Evolutionary conservation across 2,329 filamentous ascomycete genomes (phyloP).

Genomic region (Fusarium pseudoanthophilum): DNA sequence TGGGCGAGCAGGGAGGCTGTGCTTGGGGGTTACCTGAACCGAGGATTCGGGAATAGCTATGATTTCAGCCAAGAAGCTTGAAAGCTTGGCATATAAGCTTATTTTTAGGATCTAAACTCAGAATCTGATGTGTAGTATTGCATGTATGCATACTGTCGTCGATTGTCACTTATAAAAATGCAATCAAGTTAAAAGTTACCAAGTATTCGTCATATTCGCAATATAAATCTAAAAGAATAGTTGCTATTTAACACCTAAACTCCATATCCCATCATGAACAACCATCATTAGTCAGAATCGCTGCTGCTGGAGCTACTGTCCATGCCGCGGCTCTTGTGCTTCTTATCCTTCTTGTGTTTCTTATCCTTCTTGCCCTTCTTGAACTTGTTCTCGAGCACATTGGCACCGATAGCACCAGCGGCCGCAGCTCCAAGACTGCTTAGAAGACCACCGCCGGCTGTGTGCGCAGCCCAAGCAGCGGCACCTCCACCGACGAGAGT

Average conservation of each 20-base stretch:
- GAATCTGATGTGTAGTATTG: neutral
- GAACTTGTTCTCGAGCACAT: constrained; percentile 58
- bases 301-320: constrained; percentile 39
- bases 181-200: neutral
- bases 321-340: constrained; percentile 39
- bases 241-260: constrained; percentile 19
- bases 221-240: neutral
- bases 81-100: constrained; percentile 29
- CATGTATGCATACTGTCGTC: neutral
- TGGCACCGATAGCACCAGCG: constrained; percentile 66
- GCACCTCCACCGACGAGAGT: constrained; percentile 63
- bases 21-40: constrained; percentile 60
- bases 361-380: constrained; percentile 50
- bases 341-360: constrained; percentile 46
- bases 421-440: constrained; percentile 62
- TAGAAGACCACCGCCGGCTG: constrained; percentile 62
- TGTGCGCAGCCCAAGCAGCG: constrained; percentile 65
- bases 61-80: constrained; percentile 63
- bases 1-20: constrained; percentile 58
- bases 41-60: constrained; percentile 71
- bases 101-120: neutral
- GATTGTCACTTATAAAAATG: neutral
- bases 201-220: neutral
- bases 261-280: constrained; percentile 1
- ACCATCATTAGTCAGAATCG: constrained; percentile 43